Evolutionary conservation across 2,329 filamentous ascomycete species (phyloP), one percentile per base, ranked within the genome.

Genomic region (Ophiosphaerella narmari): DNA sequence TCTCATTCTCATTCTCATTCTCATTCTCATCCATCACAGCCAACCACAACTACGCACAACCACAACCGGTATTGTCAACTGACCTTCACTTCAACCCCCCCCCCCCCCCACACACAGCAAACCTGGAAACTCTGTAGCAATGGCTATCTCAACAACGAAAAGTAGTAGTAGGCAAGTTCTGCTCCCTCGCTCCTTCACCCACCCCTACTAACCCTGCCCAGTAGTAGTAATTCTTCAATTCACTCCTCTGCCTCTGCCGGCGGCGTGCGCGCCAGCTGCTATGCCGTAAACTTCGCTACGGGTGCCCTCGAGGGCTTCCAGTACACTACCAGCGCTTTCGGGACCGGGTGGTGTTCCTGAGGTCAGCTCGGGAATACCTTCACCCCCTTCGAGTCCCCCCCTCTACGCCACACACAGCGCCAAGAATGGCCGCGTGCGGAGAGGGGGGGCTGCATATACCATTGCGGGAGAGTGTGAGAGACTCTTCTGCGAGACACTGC

Each of bases 381-480:
- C 88, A 77, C 89, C 88, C 77, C 87, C 88, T 69, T 84, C 84
- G 89, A 95, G 90, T 79, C 91, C 91, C 89, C 89, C 89, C 86
- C 87, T 90, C 82, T 86, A 86, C 80, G 86, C 86, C 75, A 78
- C 88, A 72, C 86, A 83, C 56, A 80, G 7, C 26, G 26, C 26
- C 26, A 29, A 29, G 26, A 7, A 8, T 29, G 26, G 26, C 11
- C 60, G 61, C 71, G 76, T 76, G 75, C 73, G 75, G 67, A 79
- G 76, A 88, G 89, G 89, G 89, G 91, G 91, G 91, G 91, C 91
- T 87, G 86, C 90, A 89, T 86, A 90, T 79, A 87, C 87, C 81
- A 96, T 96, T 84, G 91, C 89, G 90, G 91, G 89, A 91, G 91
- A 96, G 90, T 96, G 92, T 96, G 92, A 96, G 91, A 97, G 92